Evolutionary conservation across 176 grass and related monocot species (phyloP).

Genomic region (Carex myosuroides): DNA sequence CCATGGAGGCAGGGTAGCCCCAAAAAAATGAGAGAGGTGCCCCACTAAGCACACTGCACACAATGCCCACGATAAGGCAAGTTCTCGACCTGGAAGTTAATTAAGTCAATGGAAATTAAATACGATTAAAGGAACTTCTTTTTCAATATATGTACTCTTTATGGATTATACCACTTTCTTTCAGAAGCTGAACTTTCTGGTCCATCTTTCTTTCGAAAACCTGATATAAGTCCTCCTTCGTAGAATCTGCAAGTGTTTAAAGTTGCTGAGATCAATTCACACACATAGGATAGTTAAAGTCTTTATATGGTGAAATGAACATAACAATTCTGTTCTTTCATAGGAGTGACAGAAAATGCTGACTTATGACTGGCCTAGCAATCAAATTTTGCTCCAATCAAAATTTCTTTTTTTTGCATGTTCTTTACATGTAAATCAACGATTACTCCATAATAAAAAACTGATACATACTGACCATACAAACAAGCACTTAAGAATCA

Average conservation of each 20-base stretch:
- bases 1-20: slow-evolving; percentile 46
- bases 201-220: slow-evolving; percentile 87
- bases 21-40: slow-evolving; percentile 74
- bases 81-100: slow-evolving; percentile 69
- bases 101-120: background rate
- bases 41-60: slow-evolving; percentile 82
- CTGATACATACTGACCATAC: background rate
- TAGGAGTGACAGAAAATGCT: background rate
- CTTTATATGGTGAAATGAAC: background rate
- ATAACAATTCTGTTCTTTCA: background rate
- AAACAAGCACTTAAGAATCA: background rate
- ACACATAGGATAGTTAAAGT: background rate
- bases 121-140: background rate
- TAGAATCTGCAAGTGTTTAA: slow-evolving; percentile 55
- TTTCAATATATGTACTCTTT: slow-evolving; percentile 15
- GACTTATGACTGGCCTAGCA: background rate
- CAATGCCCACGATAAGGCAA: slow-evolving; percentile 94
- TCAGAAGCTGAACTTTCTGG: slow-evolving; percentile 73
- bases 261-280: background rate
- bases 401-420: background rate
- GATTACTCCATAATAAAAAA: background rate
- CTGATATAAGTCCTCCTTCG: slow-evolving; percentile 40
- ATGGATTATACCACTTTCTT: slow-evolving; percentile 62
- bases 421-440: background rate
- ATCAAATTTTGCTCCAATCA: background rate